Evolutionary conservation across 2,329 filamentous ascomycete species (phyloP).

Genomic region (Dichotomopilus funicola): DNA sequence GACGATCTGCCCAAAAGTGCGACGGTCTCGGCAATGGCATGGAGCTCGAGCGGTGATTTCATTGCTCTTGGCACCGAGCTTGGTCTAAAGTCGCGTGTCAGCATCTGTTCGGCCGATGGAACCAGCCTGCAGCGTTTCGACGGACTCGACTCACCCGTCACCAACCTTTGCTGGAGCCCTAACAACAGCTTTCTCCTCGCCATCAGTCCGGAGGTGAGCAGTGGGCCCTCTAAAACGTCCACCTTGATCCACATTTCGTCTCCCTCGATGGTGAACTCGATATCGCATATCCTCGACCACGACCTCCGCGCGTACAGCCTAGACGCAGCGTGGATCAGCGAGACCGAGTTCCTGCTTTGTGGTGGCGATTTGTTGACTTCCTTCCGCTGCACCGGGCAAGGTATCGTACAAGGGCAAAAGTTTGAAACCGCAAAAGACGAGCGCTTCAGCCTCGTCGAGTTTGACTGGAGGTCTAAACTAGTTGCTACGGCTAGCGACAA

Average conservation of each 20-base stretch:
- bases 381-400: constrained; percentile 41
- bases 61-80: constrained; percentile 55
- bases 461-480: constrained; percentile 46
- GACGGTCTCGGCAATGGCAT: constrained; percentile 53
- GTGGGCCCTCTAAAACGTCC: constrained; percentile 28
- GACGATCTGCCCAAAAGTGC: constrained; percentile 46
- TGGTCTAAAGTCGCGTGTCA: constrained; percentile 46
- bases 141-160: constrained; percentile 53
- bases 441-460: constrained; percentile 49
- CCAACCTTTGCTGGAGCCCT: constrained; percentile 57
- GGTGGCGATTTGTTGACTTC: constrained; percentile 49
- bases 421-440: constrained; percentile 50
- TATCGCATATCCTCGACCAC: constrained; percentile 45
- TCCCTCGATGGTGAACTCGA: constrained; percentile 36
- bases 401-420: constrained; percentile 41
- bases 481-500: constrained; percentile 55
- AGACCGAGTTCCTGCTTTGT: constrained; percentile 52
- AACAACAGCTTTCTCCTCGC: constrained; percentile 48
- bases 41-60: constrained; percentile 50
- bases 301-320: constrained; percentile 45
- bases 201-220: constrained; percentile 48
- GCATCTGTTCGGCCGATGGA: constrained; percentile 51
- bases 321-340: constrained; percentile 55
- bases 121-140: constrained; percentile 47
- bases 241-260: constrained; percentile 52